These are phyloP conservation scores for Pseudozyma sp. DNA, from an alignment of 1,284 basidiomycete species.

Conservation along the genomic window DNA sequence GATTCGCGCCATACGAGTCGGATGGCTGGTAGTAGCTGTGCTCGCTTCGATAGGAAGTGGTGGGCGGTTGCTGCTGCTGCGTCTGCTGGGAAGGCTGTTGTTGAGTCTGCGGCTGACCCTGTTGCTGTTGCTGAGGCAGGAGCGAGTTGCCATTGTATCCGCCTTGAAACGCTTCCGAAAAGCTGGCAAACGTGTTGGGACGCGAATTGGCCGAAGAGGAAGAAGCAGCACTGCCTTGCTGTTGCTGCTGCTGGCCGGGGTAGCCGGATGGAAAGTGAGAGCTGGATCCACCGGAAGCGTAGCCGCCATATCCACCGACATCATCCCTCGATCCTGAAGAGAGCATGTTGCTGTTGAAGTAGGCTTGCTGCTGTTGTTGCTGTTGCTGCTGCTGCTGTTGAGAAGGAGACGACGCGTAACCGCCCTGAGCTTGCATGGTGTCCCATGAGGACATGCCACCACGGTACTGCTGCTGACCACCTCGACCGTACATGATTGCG, in stretches of 20 bases:
- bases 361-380: conserved; percentile 34
- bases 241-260: conserved; percentile 13
- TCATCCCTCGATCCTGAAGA: conserved; percentile 41
- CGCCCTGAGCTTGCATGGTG: conserved; percentile 31
- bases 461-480: conserved; percentile 46
- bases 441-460: conserved; percentile 45
- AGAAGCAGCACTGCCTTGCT: conserved; percentile 25
- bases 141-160: conserved; percentile 42
- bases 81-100: conserved; percentile 16
- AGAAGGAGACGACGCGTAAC: conserved; percentile 33
- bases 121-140: conserved; percentile 31
- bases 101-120: conserved; percentile 19
- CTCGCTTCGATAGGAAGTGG: conserved; percentile 38
- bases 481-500: conserved; percentile 40
- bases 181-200: conserved; percentile 46
- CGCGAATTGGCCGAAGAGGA: conserved; percentile 36
- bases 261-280: conserved; percentile 41
- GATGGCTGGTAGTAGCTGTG: conserved; percentile 46
- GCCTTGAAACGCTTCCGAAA: conserved; percentile 38
- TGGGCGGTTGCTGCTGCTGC: conserved; percentile 36
- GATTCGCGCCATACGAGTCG: conserved; percentile 32
- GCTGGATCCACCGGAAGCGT: conserved; percentile 34
- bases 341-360: conserved; percentile 37
- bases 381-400: conserved; percentile 44
- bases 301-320: conserved; percentile 34